Conservation (phyloP, 1,284 basidiomycete genomes). For the Fomitopsis betulina region DNA sequence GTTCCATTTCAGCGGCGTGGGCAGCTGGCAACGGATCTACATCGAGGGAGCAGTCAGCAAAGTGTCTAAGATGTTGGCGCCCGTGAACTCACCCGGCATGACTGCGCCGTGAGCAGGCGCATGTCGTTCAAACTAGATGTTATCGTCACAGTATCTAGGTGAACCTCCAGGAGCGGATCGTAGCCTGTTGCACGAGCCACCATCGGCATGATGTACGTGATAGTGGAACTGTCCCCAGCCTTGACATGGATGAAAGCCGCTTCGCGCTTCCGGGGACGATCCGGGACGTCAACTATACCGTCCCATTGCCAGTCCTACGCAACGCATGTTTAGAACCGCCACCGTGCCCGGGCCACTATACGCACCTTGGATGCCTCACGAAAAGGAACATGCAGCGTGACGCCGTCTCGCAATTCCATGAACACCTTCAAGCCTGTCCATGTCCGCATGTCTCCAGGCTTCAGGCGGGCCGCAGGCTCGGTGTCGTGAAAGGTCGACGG, state of each 20-base stretch:
- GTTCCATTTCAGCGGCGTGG: constrained; percentile 64
- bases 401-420: constrained; percentile 73
- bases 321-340: neutral
- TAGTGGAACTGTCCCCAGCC: constrained; percentile 77
- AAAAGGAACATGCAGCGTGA: constrained; percentile 79
- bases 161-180: constrained; percentile 72
- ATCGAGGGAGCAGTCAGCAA: constrained; percentile 8
- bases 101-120: constrained; percentile 68
- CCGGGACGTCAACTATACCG: constrained; percentile 42
- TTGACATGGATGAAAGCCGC: constrained; percentile 69
- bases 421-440: constrained; percentile 80
- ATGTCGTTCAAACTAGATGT: constrained; percentile 87
- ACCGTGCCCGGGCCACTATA: neutral
- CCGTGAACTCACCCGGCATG: constrained; percentile 55
- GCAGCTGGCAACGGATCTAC: constrained; percentile 62
- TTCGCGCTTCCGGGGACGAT: constrained; percentile 53
- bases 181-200: constrained; percentile 71
- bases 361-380: constrained; percentile 79
- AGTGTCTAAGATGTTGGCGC: neutral
- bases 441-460: constrained; percentile 74
- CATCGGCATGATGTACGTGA: constrained; percentile 82
- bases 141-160: constrained; percentile 76
- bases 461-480: constrained; percentile 50
- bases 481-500: constrained; percentile 72
- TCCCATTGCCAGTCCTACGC: constrained; percentile 84